Conservation (phyloP, 2,329 filamentous ascomycete species). For the Neonectria punicea region DNA sequence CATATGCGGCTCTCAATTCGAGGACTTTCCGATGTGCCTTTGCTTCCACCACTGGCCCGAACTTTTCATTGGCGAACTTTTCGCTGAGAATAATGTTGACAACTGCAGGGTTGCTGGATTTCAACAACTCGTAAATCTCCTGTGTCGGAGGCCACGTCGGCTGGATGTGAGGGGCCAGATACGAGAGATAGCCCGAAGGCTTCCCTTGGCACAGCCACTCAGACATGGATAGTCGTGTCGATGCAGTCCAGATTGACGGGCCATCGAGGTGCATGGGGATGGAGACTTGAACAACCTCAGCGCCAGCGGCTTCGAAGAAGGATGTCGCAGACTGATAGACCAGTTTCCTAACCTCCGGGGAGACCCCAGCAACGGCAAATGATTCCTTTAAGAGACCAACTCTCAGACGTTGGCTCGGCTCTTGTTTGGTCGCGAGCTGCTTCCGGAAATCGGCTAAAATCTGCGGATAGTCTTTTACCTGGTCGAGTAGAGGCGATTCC, state of each 20-base stretch:
- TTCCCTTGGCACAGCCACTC: constrained; percentile 45
- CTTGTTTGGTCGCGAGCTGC: constrained; percentile 18
- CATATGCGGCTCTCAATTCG: constrained; percentile 53
- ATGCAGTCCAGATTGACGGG: constrained; percentile 46
- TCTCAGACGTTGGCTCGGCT: constrained; percentile 45
- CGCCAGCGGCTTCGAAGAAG: constrained; percentile 53
- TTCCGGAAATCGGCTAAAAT: constrained; percentile 29
- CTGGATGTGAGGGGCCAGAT: constrained; percentile 47
- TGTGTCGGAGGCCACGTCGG: constrained; percentile 52
- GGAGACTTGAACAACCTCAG: constrained; percentile 56
- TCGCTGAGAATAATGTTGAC: constrained; percentile 59
- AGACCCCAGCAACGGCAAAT: constrained; percentile 52
- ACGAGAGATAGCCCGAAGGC: constrained; percentile 47
- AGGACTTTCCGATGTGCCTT: constrained; percentile 60
- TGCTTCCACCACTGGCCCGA: constrained; percentile 46
- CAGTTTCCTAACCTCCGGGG: constrained; percentile 51
- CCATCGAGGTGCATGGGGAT: constrained; percentile 60
- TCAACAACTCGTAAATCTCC: constrained; percentile 54
- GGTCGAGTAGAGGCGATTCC: constrained; percentile 48
- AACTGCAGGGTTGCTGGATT: constrained; percentile 56
- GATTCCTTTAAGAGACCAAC: constrained; percentile 59
- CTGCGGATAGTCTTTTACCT: constrained; percentile 49
- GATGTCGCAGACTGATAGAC: constrained; percentile 48
- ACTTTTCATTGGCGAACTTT: constrained; percentile 41
- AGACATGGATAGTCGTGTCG: constrained; percentile 49